phyloP scores from a whole-genome alignment of 1,139 yeast genomes.

The Sugiyamaella grinbergsii region DNA sequence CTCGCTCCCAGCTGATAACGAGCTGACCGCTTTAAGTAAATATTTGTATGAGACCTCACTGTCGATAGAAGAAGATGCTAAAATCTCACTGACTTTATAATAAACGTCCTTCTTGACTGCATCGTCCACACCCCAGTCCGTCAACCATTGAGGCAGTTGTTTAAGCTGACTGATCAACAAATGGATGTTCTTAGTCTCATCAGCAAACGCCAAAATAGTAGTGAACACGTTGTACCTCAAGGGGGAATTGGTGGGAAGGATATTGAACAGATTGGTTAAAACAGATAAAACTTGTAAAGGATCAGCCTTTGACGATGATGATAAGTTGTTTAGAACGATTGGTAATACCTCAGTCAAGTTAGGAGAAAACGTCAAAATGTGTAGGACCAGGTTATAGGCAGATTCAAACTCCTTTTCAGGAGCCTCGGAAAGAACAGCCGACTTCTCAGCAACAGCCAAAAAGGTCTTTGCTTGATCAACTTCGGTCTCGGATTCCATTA shows the following conservation, averaged over 20 bases:
- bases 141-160: slow-evolving; percentile 45
- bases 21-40: slow-evolving; percentile 38
- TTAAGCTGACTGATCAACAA: slow-evolving; percentile 45
- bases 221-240: slow-evolving; percentile 41
- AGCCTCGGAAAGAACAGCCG: slow-evolving; percentile 39
- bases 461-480: slow-evolving; percentile 39
- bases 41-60: slow-evolving; percentile 36
- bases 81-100: slow-evolving; percentile 35
- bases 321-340: slow-evolving; percentile 39
- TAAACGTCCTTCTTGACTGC: slow-evolving; percentile 38
- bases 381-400: slow-evolving; percentile 45
- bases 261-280: slow-evolving; percentile 47
- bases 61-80: slow-evolving; percentile 33
- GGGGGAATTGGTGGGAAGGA: slow-evolving; percentile 40
- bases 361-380: slow-evolving; percentile 43
- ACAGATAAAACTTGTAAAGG: slow-evolving; percentile 43
- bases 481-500: slow-evolving; percentile 35
- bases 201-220: slow-evolving; percentile 42
- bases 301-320: slow-evolving; percentile 37
- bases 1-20: slow-evolving; percentile 22
- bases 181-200: slow-evolving; percentile 39
- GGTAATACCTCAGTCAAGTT: slow-evolving; percentile 41
- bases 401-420: slow-evolving; percentile 48
- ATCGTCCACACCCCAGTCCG: slow-evolving; percentile 42
- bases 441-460: slow-evolving; percentile 40